These are phyloP conservation scores for Besnoitia besnoiti DNA, from an alignment of 169 alveolate species.

Conservation along the genomic window DNA sequence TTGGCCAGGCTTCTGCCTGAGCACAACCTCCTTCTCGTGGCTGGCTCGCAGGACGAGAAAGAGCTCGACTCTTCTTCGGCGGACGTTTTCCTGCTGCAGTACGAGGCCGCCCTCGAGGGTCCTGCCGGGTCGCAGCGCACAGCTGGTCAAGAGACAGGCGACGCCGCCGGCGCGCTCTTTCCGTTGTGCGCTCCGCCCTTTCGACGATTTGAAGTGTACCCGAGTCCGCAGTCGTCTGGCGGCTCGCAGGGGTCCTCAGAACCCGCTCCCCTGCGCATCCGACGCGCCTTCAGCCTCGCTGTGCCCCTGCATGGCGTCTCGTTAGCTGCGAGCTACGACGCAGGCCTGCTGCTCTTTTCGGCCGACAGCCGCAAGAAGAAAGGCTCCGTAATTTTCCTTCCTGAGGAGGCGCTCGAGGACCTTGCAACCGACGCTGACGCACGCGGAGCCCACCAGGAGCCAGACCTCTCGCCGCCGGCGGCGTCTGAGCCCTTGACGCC, in stretches of 20 bases:
- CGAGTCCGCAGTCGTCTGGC: neutral
- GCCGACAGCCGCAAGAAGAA: neutral
- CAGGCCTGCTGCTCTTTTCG: neutral
- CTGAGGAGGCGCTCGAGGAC: neutral
- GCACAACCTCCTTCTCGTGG: neutral
- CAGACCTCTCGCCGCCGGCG: too few species aligned
- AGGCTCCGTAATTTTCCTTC: neutral
- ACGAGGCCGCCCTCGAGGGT: neutral
- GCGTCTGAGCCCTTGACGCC: too few species aligned
- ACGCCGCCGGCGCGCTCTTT: neutral
- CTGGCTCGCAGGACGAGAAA: neutral
- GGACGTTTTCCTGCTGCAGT: conserved; percentile 5
- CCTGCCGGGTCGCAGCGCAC: too few species aligned
- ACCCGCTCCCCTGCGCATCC: neutral
- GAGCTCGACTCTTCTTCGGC: neutral
- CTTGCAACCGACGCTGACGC: neutral
- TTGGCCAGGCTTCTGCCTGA: conserved; percentile 13
- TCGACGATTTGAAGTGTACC: neutral
- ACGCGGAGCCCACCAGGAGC: too few species aligned
- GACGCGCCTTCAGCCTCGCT: neutral
- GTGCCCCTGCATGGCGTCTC: neutral
- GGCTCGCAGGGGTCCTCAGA: neutral
- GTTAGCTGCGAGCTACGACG: neutral
- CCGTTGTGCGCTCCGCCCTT: neutral
- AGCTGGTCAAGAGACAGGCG: neutral